Percentiles rank a stretch among this genome's conserved stretches.
These are phyloP conservation scores for Saitoella complicata DNA, from an alignment of 805 yeast genomes.

Conservation along the genomic window DNA sequence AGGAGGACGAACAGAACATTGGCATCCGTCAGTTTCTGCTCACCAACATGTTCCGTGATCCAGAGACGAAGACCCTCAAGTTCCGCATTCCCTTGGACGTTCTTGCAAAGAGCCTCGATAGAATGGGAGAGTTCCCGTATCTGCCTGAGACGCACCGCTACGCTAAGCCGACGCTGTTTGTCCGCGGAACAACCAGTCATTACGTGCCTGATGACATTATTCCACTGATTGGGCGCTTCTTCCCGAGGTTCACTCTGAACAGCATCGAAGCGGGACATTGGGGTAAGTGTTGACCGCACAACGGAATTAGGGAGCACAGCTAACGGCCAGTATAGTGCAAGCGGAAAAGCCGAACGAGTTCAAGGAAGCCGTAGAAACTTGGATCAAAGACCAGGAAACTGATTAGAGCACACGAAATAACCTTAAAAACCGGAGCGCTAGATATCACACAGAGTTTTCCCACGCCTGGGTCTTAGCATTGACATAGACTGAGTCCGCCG, in stretches of 20 bases:
- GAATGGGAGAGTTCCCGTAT: constrained; percentile 64
- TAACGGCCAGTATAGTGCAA: constrained; percentile 27
- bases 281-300: constrained; percentile 21
- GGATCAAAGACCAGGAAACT: no score
- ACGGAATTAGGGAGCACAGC: constrained; percentile 10
- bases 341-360: constrained; percentile 75
- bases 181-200: constrained; percentile 59
- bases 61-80: constrained; percentile 22
- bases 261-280: constrained; percentile 85
- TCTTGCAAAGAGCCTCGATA: constrained; percentile 48
- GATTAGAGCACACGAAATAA: no score
- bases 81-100: constrained; percentile 57
- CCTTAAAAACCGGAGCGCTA: no score
- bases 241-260: constrained; percentile 58
- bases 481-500: no score
- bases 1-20: not conserved
- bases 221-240: constrained; percentile 54
- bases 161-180: constrained; percentile 58
- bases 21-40: constrained; percentile 56
- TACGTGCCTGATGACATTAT: constrained; percentile 74
- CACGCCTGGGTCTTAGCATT: no score
- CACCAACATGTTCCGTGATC: constrained; percentile 43
- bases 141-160: constrained; percentile 37
- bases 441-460: no score
- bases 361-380: constrained; percentile 32